Evolutionary conservation across 345 rosid species (phyloP), one percentile per base, ranked within the genome.

Genomic region (Turritis glabra): DNA sequence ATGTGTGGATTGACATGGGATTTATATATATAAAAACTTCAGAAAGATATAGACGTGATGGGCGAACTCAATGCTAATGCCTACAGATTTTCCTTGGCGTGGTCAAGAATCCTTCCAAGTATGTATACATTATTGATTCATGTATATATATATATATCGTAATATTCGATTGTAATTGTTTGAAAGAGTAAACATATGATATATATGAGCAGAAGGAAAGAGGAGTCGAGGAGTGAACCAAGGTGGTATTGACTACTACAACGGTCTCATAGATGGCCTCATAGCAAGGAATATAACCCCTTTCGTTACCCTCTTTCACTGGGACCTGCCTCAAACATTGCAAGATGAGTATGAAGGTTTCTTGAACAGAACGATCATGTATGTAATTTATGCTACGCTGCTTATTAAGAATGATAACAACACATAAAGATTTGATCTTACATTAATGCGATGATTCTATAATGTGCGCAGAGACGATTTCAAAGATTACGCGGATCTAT

Each of bases 261-360:
- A 77, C 60, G 46, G 63, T 5, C 82, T 84, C 62, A 80, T 83
- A 79, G 41, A 86, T 29, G 86, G 77, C 48, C 85, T 84, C 26
- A 13, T 67, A 19, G 26, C 22, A 5, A 69, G 69, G 5, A 77
- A 74, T 35, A 77, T 81, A 30, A 55, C 71, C 8, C 88, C 88
- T 23, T 85, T 75, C 22, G 79, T 80, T 50, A 85, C 86, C 3
- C 10, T 83, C 21, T 85, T 43, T 46, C 87, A 84, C 5, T 85
- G 85, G 86, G 87, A 85, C 62, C 72, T 85, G 59, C 88, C 86
- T 56, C 88, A 85, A 71, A 7, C 64, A 3, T 64, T 85, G 2
- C 83, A 84, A 72, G 82, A 84, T 55, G 78, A 79, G 12, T 86
- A 84, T 15, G 81, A 68, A 48, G 87, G 89, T 19, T 77, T 82